A percentile compares a stretch with the other conserved stretches of the same genome.
phyloP scores from a whole-genome alignment of 2,329 filamentous ascomycete species.

The Penicillium sp. region DNA sequence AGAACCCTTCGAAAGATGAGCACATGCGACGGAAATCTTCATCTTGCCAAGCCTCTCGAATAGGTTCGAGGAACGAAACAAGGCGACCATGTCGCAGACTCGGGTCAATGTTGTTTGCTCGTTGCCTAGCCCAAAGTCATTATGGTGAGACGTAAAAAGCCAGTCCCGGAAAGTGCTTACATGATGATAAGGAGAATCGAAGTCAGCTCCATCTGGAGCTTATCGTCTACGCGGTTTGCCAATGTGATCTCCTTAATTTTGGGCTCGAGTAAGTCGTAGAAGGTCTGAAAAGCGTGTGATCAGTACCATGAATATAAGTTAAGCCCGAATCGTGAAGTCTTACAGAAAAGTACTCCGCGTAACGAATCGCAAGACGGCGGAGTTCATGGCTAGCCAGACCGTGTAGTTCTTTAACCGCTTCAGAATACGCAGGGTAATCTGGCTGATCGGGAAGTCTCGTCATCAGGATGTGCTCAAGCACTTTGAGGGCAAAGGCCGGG shows the following conservation, averaged over 20 bases:
- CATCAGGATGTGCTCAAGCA: constrained; percentile 85
- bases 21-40: constrained; percentile 65
- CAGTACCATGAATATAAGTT: not conserved
- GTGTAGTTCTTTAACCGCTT: constrained; percentile 86
- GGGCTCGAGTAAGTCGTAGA: constrained; percentile 81
- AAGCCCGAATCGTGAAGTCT: constrained; percentile 23
- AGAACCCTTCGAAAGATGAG: constrained; percentile 76
- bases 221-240: constrained; percentile 72
- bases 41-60: constrained; percentile 76
- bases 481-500: constrained; percentile 77
- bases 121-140: constrained; percentile 58
- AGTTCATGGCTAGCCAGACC: constrained; percentile 80
- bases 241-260: constrained; percentile 75
- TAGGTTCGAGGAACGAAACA: constrained; percentile 73
- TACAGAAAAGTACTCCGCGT: constrained; percentile 83
- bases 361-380: constrained; percentile 81
- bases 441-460: constrained; percentile 73
- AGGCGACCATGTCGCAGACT: constrained; percentile 69
- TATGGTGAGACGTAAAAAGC: too few relatives aligned
- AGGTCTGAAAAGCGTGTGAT: constrained; percentile 52
- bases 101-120: constrained; percentile 70
- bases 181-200: constrained; percentile 93
- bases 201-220: constrained; percentile 78
- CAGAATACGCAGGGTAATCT: constrained; percentile 70
- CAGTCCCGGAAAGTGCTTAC: too few relatives aligned